Percentiles rank a stretch among this genome's conserved stretches.
phyloP scores from a whole-genome alignment of 2,329 filamentous ascomycete species.

The Pseudogymnoascus sp. region DNA sequence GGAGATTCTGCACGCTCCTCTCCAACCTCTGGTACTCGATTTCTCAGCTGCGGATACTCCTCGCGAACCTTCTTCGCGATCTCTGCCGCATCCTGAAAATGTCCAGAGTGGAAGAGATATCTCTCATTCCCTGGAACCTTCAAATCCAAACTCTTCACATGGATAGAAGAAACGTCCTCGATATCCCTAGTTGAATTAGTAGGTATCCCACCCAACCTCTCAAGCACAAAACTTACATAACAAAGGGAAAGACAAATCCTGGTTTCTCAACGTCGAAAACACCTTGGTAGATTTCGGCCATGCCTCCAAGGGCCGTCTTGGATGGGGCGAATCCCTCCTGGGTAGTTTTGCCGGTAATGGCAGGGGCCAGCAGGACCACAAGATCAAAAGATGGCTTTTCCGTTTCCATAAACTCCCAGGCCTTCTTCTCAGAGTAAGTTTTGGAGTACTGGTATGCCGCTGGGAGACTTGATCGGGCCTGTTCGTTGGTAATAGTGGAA shows the following conservation, averaged over 20 bases:
- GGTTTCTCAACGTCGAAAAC: conserved; percentile 6
- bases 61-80: conserved; percentile 45
- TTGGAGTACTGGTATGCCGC: conserved; percentile 30
- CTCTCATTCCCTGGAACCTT: conserved; percentile 6
- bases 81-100: conserved; percentile 18
- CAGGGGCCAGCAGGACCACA: conserved; percentile 8
- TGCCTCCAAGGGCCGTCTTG: not conserved
- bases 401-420: conserved; percentile 51
- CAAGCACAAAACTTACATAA: not conserved
- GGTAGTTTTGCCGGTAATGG: not conserved
- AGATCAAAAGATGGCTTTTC: conserved; percentile 43
- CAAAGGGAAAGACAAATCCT: conserved; percentile 1
- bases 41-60: conserved; percentile 42
- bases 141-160: conserved; percentile 2
- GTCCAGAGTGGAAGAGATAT: conserved; percentile 2
- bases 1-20: conserved; percentile 22
- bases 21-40: conserved; percentile 33
- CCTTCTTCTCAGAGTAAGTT: conserved; percentile 54
- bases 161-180: conserved; percentile 7
- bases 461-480: conserved; percentile 20
- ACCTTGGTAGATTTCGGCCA: not conserved
- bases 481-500: conserved; percentile 40
- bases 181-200: conserved; percentile 1
- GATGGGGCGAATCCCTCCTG: not conserved
- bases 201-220: not conserved